Evolutionary conservation across 768 basidiomycete species (phyloP), one percentile per base, ranked within the genome.

Genomic region (Tubosaeta sp.): DNA sequence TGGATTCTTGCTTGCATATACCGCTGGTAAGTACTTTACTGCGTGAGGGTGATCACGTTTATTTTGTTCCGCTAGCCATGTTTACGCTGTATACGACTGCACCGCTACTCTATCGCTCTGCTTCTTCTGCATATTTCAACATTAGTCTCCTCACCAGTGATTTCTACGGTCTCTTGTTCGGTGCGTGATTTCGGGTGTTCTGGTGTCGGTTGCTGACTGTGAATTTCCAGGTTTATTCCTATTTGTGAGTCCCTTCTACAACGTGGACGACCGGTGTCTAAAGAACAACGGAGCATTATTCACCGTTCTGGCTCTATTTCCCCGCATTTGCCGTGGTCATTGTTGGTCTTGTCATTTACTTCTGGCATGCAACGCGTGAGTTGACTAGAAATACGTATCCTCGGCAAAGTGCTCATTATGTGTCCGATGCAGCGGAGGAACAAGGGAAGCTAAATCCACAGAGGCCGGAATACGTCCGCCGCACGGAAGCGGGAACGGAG

Each of bases 261-360:
- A 40, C 29, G 44, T 8, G 16, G 34, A 11, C 24, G 4, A 19
- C 11, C 30, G 27, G n/a, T 44, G 21, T 30, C 47, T 63, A n/a
- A 55, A 24, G 39, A 30, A 22, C 35, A 44, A 32, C 51, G 47
- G 56, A 92, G 90, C 85, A 90, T 57, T 92, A 81, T 71, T 67
- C 71, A 39, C 91, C 91, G 4, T 93, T 81, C 73, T 94, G 90
- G 90, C 77, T 94, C 14, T 93, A 94, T 75, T 94, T 94, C 70
- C 72, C 84, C 53, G 78, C 91, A 0, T 94, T 87, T 60, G 76
- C 69, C 1, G 73, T 92, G 13, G 82, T 91, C 53, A 65, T 93
- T 39, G 30, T 72, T 12, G 91, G 91, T 3, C 77, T 94, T 5
- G 72, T 94, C 60, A 78, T 84, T 32, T 94, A 93, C 70, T 93